phyloP scores from a whole-genome alignment of 805 yeast genomes.

The Starmerella vitae region DNA sequence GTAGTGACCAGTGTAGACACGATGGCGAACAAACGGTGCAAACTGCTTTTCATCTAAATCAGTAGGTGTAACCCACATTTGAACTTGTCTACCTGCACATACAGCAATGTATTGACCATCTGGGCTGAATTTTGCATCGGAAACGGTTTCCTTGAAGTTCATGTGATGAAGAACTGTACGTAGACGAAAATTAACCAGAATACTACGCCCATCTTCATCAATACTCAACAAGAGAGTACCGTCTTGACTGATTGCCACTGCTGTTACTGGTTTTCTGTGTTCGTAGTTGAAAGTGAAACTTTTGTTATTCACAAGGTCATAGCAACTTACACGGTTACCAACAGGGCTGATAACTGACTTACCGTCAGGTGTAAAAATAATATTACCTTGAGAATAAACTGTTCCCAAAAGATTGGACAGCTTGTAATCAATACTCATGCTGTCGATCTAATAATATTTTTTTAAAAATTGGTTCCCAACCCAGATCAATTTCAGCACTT shows the following conservation, averaged over 20 bases:
- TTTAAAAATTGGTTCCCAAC: no score
- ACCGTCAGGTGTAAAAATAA: slow-evolving; percentile 78
- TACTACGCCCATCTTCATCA: slow-evolving; percentile 87
- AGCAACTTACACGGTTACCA: slow-evolving; percentile 82
- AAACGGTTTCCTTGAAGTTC: slow-evolving; percentile 71
- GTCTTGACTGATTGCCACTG: slow-evolving; percentile 72
- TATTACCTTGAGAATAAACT: slow-evolving; percentile 85
- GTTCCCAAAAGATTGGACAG: slow-evolving; percentile 86
- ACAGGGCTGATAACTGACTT: slow-evolving; percentile 75
- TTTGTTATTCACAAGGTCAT: slow-evolving; percentile 69
- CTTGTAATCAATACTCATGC: slow-evolving; percentile 29
- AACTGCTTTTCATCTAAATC: slow-evolving; percentile 74
- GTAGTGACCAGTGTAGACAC: slow-evolving; percentile 87
- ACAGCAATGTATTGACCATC: slow-evolving; percentile 80
- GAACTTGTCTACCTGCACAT: slow-evolving; percentile 68
- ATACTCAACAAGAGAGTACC: slow-evolving; percentile 68
- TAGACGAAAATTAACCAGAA: slow-evolving; percentile 69
- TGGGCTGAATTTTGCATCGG: slow-evolving; percentile 69
- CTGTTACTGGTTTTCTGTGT: slow-evolving; percentile 69
- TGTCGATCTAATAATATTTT: no score
- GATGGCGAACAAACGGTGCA: slow-evolving; percentile 86
- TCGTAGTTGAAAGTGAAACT: slow-evolving; percentile 86
- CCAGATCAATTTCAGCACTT: no score
- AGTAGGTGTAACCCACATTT: slow-evolving; percentile 87
- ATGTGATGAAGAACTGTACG: slow-evolving; percentile 85